phyloP scores from a whole-genome alignment of 139 green algal genomes.

The Chlorella sp. region DNA sequence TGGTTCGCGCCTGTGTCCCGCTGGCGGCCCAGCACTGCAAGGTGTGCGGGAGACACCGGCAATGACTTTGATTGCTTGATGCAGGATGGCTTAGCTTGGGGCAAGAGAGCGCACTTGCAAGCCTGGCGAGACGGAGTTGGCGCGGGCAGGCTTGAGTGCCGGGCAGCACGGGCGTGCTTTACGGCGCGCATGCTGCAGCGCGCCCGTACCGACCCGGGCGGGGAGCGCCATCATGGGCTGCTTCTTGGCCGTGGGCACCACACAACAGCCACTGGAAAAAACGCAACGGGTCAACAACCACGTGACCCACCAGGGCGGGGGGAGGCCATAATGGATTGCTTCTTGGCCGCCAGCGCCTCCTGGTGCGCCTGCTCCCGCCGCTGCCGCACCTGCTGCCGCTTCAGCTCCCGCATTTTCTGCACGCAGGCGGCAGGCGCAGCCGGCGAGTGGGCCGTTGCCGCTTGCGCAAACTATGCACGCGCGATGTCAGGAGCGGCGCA shows the following conservation, averaged over 20 bases:
- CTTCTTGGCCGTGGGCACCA: neutral
- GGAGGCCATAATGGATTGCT: constrained; percentile 37
- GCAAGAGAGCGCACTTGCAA: neutral
- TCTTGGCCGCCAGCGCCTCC: constrained; percentile 54
- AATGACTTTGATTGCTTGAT: too few species aligned
- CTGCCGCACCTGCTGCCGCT: constrained; percentile 70
- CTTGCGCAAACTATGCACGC: neutral
- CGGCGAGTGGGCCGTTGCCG: neutral
- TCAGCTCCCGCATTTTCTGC: constrained; percentile 65
- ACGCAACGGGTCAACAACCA: neutral
- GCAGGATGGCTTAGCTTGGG: too few species aligned
- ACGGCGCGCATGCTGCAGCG: too few species aligned
- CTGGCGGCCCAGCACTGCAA: constrained; percentile 37
- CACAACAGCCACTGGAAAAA: neutral
- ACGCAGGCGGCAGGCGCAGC: neutral
- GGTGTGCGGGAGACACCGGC: neutral
- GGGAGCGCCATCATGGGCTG: neutral
- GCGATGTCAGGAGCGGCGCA: neutral
- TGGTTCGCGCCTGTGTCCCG: neutral
- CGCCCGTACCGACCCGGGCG: neutral
- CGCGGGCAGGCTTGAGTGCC: neutral
- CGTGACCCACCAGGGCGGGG: constrained; percentile 11
- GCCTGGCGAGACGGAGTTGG: neutral
- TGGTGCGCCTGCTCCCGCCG: constrained; percentile 68
- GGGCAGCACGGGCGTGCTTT: neutral